Base-by-base conservation (phyloP, 129 eudicot species). In the Saussurea involucrata region DNA sequence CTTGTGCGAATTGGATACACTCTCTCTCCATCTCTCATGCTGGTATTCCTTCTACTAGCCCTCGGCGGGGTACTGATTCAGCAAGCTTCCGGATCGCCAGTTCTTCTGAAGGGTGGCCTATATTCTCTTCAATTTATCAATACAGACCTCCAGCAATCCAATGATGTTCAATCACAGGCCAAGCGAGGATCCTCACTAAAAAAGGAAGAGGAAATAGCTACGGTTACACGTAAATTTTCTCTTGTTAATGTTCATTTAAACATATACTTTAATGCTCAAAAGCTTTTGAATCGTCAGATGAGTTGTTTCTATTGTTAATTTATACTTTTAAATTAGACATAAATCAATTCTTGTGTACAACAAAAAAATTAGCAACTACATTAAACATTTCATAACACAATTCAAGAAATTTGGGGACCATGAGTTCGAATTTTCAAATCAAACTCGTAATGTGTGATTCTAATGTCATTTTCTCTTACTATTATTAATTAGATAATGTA, bases 171-270 rank as follows among this genome's bases (percentile, higher is more conserved):
- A 36, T 87, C 87, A 7, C 85, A 76, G 81, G 83, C 94, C 66
- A 83, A 86, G 46, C 87, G 95, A 76, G 73, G 80, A 55, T 49
- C 78, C 24, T 78, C 65, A 15, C 76, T 83, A 25, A 55, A 72
- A 65, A 86, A 80, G 71, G 86, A 78, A 10, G 95, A 82, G 33
- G 84, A 81, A 69, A 69, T 75, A 68, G 96, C 97, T 72, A 66
- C 77, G 64, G 96, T 96, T 77, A 80, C 96, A 36, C 40, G 97
- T 87, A 79, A 83, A 82, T 69, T 36, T 24, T 28, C 1, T 66
- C 17, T n/a, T n/a, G n/a, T 63, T 6, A 15, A 36, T 58, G 13
- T n/a, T n/a, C 11, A 32, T 15, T 66, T 31, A 17, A 3, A 29
- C 22, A 6, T 15, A 65, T 65, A 65, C 8, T 10, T 22, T 27